Base-by-base conservation (phyloP, 306 rosid species). In the Leucaena leucocephala region DNA sequence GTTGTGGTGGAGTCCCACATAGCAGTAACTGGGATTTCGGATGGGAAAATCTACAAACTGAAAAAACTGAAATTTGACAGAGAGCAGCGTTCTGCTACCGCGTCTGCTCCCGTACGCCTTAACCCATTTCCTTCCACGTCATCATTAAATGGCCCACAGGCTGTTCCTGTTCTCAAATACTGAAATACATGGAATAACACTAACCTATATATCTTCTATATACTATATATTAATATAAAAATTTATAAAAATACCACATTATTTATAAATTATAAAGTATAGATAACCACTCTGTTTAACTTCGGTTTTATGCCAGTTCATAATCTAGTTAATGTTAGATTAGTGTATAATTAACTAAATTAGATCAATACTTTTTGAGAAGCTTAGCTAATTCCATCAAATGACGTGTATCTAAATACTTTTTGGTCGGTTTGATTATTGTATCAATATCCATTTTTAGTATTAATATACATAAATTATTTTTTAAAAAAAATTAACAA, bases 11-110 rank as follows among this genome's bases (percentile, higher is more conserved):
- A 9, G 49, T 8, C 10, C 5, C 52, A 46, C 52, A 46, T 46
- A 1, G 16, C 52, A 46, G 3, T 46, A 46, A 46, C 3, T 46
- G 52, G 42, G 73, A 48, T 39, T 8, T 45, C 72, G 27, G 73
- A 61, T 39, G 7, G 12, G 4, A 48, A 48, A 79, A 79, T 8
- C 14, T 39, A 21, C 2, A 71, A 79, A 79, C 78, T 39, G 82
- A 79, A 62, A 48, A 74, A 74, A 66, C 52, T 43, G 71, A 68
- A 34, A 42, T 22, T 49, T 80, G 73, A 57, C 35, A 76, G 27
- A 27, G n/a, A 34, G 78, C 16, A 33, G 3, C 16, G 14, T 34
- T 50, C 52, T 1, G 13, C 8, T 71, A 34, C 62, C 36, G 10
- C 15, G 14, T 8, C 3, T 27, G 3, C 42, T 15, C 19, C 34